These are phyloP conservation scores for Phytophthora citrophthora DNA, from an alignment of 352 stramenopile genomes.

Conservation along the genomic window DNA sequence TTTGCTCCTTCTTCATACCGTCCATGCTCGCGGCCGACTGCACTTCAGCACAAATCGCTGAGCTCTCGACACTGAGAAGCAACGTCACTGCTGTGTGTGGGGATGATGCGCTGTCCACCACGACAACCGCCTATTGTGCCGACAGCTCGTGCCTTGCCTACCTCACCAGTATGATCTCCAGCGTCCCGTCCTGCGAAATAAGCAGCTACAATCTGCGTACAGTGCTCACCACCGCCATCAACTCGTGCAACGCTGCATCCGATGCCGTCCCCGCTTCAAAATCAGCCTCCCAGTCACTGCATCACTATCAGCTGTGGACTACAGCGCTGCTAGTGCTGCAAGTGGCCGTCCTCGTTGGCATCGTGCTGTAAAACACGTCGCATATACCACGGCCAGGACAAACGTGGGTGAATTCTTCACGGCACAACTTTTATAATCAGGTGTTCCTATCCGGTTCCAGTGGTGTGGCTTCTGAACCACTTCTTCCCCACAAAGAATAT, in stretches of 20 bases:
- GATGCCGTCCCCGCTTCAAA: conserved; percentile 36
- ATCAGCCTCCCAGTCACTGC: conserved; percentile 9
- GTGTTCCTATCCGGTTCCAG: too few relatives aligned
- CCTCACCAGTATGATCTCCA: conserved; percentile 28
- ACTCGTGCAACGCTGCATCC: conserved; percentile 31
- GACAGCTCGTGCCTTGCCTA: conserved; percentile 30
- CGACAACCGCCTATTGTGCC: conserved; percentile 21
- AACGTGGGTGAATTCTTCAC: too few relatives aligned
- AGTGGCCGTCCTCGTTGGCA: conserved; percentile 2
- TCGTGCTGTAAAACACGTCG: conserved; percentile 5
- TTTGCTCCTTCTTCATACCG: background rate
- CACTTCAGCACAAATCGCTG: conserved; percentile 27
- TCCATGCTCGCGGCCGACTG: conserved; percentile 22
- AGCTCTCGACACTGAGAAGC: conserved; percentile 27
- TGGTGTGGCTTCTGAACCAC: conserved; percentile 35
- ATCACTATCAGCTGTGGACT: background rate
- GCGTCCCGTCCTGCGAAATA: conserved; percentile 36
- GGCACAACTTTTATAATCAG: too few relatives aligned
- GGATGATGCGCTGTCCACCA: conserved; percentile 31
- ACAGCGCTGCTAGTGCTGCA: conserved; percentile 3
- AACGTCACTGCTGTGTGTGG: conserved; percentile 37
- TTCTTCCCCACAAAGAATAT: conserved; percentile 15
- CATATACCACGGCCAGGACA: too few relatives aligned
- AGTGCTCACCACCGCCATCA: conserved; percentile 31
- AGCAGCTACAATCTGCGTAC: conserved; percentile 40